Evolutionary conservation across 495 filamentous ascomycete species (phyloP).

Genomic region (Aspergillus bridgeri): DNA sequence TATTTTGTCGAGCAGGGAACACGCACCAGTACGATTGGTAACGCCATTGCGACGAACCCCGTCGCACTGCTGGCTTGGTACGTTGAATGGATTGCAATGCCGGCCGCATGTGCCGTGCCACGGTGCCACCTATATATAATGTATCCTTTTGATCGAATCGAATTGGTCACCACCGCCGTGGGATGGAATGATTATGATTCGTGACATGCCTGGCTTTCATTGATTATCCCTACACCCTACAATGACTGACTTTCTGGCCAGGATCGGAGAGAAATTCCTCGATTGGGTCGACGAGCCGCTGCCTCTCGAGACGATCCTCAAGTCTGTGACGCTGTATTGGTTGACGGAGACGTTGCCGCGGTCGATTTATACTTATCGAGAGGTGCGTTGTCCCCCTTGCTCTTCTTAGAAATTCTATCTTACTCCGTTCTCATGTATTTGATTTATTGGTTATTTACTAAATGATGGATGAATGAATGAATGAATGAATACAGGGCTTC

Average conservation of each 20-base stretch:
- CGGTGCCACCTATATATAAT: no score
- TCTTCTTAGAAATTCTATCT: no score
- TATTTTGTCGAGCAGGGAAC: conserved; percentile 59
- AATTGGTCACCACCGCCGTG: no score
- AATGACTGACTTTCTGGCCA: conserved; percentile 16
- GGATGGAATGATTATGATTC: no score
- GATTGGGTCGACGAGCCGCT: conserved; percentile 58
- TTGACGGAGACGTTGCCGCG: conserved; percentile 56
- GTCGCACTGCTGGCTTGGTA: conserved; percentile 65
- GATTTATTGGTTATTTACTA: no score
- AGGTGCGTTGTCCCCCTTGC: conserved; percentile 27
- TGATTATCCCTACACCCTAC: not conserved
- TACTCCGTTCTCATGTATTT: not conserved
- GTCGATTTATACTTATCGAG: conserved; percentile 55
- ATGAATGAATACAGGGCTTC: conserved; percentile 20
- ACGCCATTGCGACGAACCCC: conserved; percentile 54
- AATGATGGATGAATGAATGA: no score
- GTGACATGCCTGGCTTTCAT: no score
- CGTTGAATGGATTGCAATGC: conserved; percentile 9
- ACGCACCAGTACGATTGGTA: conserved; percentile 56
- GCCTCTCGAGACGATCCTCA: conserved; percentile 52
- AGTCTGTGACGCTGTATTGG: conserved; percentile 61
- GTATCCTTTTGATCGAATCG: no score
- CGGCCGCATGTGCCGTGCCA: no score
- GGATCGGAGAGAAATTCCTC: conserved; percentile 67